Percentiles rank a stretch among this genome's conserved stretches.
phyloP scores from a whole-genome alignment of 2,329 filamentous ascomycete genomes.

The Rhytidhysteron rufulum region DNA sequence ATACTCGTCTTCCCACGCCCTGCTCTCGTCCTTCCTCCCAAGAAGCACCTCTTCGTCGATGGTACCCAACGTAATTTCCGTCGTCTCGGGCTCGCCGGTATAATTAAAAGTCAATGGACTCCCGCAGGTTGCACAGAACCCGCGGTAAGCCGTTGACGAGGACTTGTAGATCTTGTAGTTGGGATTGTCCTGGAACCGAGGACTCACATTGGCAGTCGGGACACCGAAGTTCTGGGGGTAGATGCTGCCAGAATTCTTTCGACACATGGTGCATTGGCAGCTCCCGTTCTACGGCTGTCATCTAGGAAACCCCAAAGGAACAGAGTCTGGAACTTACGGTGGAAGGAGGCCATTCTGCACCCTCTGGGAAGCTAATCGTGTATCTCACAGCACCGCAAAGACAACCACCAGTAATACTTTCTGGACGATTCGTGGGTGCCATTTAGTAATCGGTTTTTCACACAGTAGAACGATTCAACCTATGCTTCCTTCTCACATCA shows the following conservation, averaged over 20 bases:
- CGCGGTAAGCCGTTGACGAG: conserved; percentile 10
- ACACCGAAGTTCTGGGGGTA: conserved; percentile 18
- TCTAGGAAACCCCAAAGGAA: neutral
- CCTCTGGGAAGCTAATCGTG: conserved; percentile 15
- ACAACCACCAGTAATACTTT: conserved; percentile 14
- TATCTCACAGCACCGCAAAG: conserved; percentile 22
- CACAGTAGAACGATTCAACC: no score
- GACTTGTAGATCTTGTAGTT: conserved; percentile 20
- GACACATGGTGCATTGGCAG: conserved; percentile 27
- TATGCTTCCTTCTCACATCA: no score
- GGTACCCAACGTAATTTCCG: conserved; percentile 20
- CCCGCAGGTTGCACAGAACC: conserved; percentile 22
- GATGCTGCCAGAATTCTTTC: conserved; percentile 21
- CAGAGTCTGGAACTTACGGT: conserved; percentile 8
- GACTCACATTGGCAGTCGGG: conserved; percentile 12
- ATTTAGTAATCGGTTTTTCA: no score
- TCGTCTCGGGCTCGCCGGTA: conserved; percentile 6
- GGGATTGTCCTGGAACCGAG: conserved; percentile 10
- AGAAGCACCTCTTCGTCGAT: conserved; percentile 23
- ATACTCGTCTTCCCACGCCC: conserved; percentile 19
- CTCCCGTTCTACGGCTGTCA: conserved; percentile 18
- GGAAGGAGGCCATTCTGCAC: conserved; percentile 18
- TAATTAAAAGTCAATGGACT: conserved; percentile 17
- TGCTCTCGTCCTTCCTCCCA: conserved; percentile 15
- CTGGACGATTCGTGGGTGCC: no score